Conservation (phyloP, 116 monocot genomes). For the Iris pallida region DNA sequence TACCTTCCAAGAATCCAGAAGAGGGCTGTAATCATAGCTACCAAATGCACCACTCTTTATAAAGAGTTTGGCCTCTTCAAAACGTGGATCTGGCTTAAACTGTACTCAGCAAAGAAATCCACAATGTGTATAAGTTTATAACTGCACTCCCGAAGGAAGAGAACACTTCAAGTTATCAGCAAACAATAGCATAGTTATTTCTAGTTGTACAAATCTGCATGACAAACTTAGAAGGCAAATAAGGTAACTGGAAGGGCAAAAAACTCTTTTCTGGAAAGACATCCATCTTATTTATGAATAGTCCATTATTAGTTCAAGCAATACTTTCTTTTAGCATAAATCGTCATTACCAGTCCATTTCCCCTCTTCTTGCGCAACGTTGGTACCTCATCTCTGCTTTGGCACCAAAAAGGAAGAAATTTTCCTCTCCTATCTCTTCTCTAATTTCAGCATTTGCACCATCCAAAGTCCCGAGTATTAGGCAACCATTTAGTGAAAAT, state of each 20-base stretch:
- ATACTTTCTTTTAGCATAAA: neutral
- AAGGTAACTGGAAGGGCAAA: neutral
- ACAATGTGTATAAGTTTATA: neutral
- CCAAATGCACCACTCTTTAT: constrained; percentile 71
- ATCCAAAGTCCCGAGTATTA: constrained; percentile 77
- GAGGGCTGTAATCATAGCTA: constrained; percentile 33
- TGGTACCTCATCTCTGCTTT: constrained; percentile 61
- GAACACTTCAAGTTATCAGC: no score
- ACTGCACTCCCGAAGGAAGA: neutral
- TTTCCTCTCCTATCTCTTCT: constrained; percentile 78
- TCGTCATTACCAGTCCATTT: constrained; percentile 47
- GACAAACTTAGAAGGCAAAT: neutral
- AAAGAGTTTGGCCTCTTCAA: constrained; percentile 74
- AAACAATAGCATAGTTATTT: no score
- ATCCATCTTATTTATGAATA: neutral
- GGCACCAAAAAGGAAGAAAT: constrained; percentile 87
- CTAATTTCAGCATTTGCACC: constrained; percentile 88
- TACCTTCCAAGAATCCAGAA: constrained; percentile 73
- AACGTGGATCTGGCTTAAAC: constrained; percentile 76
- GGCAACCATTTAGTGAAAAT: constrained; percentile 80
- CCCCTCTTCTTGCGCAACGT: constrained; percentile 65
- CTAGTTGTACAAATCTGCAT: neutral
- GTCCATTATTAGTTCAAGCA: neutral
- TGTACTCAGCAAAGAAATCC: constrained; percentile 7
- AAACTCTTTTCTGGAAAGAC: neutral